These are phyloP conservation scores for Acer saccharum DNA, from an alignment of 345 rosid genomes.

Conservation along the genomic window DNA sequence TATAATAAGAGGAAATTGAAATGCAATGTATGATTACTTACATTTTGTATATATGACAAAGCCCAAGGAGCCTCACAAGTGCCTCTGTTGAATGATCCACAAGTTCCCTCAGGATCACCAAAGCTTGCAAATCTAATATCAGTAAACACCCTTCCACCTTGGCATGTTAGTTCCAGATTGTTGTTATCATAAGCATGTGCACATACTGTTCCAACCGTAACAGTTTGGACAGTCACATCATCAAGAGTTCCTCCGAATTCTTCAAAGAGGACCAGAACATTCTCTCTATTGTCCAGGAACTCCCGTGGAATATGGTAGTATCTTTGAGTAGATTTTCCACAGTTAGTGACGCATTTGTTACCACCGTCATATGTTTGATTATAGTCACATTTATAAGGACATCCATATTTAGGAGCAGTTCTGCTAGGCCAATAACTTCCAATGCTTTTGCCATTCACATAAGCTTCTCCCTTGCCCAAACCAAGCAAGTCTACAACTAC, in stretches of 20 bases:
- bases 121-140: constrained; percentile 54
- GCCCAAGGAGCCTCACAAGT: constrained; percentile 8
- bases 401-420: constrained; percentile 36
- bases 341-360: constrained; percentile 39
- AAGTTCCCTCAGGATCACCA: constrained; percentile 47
- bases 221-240: constrained; percentile 38
- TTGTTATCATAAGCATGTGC: constrained; percentile 38
- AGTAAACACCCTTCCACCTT: constrained; percentile 36
- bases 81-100: constrained; percentile 36
- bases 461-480: constrained; percentile 70
- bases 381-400: constrained; percentile 48
- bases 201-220: constrained; percentile 48
- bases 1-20: too few species aligned
- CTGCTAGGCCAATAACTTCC: constrained; percentile 72
- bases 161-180: constrained; percentile 49
- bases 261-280: constrained; percentile 49
- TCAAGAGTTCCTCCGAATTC: constrained; percentile 60
- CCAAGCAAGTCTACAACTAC: constrained; percentile 71
- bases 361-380: constrained; percentile 39
- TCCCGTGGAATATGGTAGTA: constrained; percentile 64
- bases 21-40: background rate
- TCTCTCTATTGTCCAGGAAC: constrained; percentile 32
- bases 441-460: constrained; percentile 71
- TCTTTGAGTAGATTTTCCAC: constrained; percentile 64
- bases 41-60: constrained; percentile 14